Evolutionary conservation across 306 rosid species (phyloP), one percentile per base, ranked within the genome.

Genomic region (Pueraria montana): DNA sequence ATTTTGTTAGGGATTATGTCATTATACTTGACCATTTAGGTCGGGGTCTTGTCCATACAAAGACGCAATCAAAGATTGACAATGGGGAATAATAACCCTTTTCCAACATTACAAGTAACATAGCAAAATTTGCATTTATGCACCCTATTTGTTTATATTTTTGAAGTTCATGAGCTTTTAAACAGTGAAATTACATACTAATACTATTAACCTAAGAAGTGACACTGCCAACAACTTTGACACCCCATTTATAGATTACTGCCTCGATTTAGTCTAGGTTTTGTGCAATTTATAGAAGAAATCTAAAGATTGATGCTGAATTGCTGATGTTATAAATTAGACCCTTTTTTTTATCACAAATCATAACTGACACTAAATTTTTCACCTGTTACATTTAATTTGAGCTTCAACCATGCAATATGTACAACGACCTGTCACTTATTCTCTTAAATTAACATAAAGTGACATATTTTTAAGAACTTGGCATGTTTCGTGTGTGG

Each of bases 1-100:
- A 74, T 74, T 82, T 74, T 72, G 84, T 79, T 42, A 68, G 79
- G 64, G 76, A 69, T 83, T 21, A 61, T 68, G 79, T 67, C 82
- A 83, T 30, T 83, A 83, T 73, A 32, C 64, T 67, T 45, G 50
- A 42, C 75, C 67, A 63, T 75, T 74, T 21, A 45, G 49, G 62
- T 26, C 72, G 83, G 45, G 27, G 12, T 75, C 67, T 56, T 70
- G 65, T 32, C 64, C 45, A 21, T 46, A 46, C 66, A 80, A 79
- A 71, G 62, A 83, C 65, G 78, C 77, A 79, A 82, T 68, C 61
- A 53, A 80, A 67, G 64, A 74, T 30, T 79, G 76, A 71, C 9
- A 68, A 24, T 24, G 1, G 2, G n/a, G 14, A 30, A 58, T 52
- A 63, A 61, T n/a, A 36, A 8, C 8, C 55, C 49, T 48, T 84